These are phyloP conservation scores for Colletotrichum sp. DNA, from an alignment of 2,329 filamentous ascomycete species.

Conservation along the genomic window DNA sequence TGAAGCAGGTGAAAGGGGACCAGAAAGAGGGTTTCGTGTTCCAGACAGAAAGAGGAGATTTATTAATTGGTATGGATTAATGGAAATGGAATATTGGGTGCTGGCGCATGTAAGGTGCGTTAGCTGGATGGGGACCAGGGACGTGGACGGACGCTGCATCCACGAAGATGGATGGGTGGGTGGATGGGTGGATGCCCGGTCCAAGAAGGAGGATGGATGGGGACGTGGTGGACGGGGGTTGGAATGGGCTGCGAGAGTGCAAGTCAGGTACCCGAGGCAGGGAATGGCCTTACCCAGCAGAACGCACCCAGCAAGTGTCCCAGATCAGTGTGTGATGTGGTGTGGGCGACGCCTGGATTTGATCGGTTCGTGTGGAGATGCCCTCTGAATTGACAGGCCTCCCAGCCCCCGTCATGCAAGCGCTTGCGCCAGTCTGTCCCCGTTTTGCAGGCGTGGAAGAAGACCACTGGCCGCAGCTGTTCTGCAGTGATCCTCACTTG, in stretches of 20 bases:
- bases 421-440: conserved; percentile 5
- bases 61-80: conserved; percentile 14
- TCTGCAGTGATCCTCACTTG: background rate
- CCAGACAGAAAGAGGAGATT: conserved; percentile 17
- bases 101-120: background rate
- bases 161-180: background rate
- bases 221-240: background rate
- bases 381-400: background rate
- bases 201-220: background rate
- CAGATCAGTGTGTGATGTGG: background rate
- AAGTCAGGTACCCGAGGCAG: conserved; percentile 15
- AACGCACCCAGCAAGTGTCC: background rate
- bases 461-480: background rate
- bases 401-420: conserved; percentile 6
- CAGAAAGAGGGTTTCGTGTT: background rate
- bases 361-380: conserved; percentile 13
- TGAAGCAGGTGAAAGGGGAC: conserved; percentile 4
- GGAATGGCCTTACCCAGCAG: background rate
- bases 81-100: conserved; percentile 13
- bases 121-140: background rate
- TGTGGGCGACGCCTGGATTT: background rate
- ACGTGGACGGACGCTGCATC: background rate
- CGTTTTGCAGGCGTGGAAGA: background rate
- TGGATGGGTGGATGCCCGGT: too few relatives aligned
- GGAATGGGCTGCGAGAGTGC: background rate